Evolutionary conservation across 1,284 basidiomycete species (phyloP), one percentile per base, ranked within the genome.

Genomic region (Xerocomus nothofagi): DNA sequence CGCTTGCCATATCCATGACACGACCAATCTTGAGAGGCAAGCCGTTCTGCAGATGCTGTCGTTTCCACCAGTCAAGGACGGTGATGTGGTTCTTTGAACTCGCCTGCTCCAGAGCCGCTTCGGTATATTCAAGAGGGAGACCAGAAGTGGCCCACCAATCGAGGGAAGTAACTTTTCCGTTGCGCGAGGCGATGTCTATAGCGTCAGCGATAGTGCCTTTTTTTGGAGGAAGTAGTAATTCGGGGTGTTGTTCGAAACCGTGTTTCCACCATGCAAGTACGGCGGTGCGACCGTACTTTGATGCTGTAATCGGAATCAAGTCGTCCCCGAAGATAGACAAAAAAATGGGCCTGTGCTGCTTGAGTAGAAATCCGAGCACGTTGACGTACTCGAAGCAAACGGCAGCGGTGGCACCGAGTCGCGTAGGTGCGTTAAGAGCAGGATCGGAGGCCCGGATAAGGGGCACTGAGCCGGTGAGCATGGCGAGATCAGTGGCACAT

Each of bases 261-360:
- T 82, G 76, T 57, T 84, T 83, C 88, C 88, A 92, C 85, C 90
- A 92, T 10, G 81, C 78, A 31, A 93, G 78, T 4, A 91, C 81
- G n/a, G 75, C 65, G 3, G 77, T 79, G 27, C 89, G 82, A 6
- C 88, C 87, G 61, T 91, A 77, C 39, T 80, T 74, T 23, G 86
- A 86, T 11, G 89, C 89, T 50, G 79, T 81, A 46, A 82, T 80
- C n/a, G 84, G 85, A 34, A 90, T 82, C 47, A 84, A 66, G 67
- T 85, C 82, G 62, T 77, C 57, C 54, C 77, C 77, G 70, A 82
- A 88, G 49, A 80, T 70, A 14, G 76, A 75, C 26, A 77, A 68
- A 65, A 84, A 92, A 66, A 83, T 74, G 56, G 74, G 66, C 57
- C 76, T 79, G 61, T 89, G 80, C 36, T 82, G 74, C 6, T 73